phyloP scores from a whole-genome alignment of 495 filamentous ascomycete species.

The Pseudomonodictys pantanalensis region DNA sequence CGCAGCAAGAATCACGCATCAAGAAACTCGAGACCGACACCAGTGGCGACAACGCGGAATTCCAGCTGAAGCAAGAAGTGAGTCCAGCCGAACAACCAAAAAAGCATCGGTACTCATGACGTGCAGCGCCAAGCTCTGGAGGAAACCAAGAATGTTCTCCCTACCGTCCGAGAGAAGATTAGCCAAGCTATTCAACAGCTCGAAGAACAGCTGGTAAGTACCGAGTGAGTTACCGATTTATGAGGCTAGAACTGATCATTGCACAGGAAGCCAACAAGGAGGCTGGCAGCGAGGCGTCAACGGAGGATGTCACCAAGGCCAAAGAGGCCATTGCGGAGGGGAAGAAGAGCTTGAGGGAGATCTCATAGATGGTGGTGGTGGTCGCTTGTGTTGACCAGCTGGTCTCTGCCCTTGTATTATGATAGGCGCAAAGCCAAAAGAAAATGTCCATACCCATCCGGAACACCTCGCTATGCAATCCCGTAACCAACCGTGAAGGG shows the following conservation, averaged over 20 bases:
- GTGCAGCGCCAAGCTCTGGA: slow-evolving; percentile 69
- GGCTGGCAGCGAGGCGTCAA: slow-evolving; percentile 32
- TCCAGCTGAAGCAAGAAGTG: slow-evolving; percentile 80
- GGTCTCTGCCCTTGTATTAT: neutral
- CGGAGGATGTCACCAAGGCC: slow-evolving; percentile 43
- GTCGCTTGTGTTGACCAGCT: neutral
- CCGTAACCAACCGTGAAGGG: neutral
- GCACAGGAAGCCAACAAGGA: slow-evolving; percentile 39
- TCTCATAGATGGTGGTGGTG: slow-evolving; percentile 16
- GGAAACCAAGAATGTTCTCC: slow-evolving; percentile 80
- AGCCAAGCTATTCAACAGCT: slow-evolving; percentile 63
- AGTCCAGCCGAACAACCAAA: slow-evolving; percentile 1
- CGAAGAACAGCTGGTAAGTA: slow-evolving; percentile 61
- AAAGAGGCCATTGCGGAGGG: slow-evolving; percentile 41
- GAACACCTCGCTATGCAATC: slow-evolving; percentile 24
- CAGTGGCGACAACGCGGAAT: slow-evolving; percentile 54
- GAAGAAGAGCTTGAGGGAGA: slow-evolving; percentile 35
- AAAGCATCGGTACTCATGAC: slow-evolving; percentile 2
- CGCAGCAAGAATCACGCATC: slow-evolving; percentile 67
- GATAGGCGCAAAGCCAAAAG: neutral
- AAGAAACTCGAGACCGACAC: slow-evolving; percentile 56
- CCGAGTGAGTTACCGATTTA: too few relatives aligned
- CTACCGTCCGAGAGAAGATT: slow-evolving; percentile 63
- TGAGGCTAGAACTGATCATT: slow-evolving; percentile 1
- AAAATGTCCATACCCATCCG: slow-evolving; percentile 1